A percentile compares a stretch with the other conserved stretches of the same genome.
Conservation (phyloP, 345 rosid genomes). For the Brassica juncea region DNA sequence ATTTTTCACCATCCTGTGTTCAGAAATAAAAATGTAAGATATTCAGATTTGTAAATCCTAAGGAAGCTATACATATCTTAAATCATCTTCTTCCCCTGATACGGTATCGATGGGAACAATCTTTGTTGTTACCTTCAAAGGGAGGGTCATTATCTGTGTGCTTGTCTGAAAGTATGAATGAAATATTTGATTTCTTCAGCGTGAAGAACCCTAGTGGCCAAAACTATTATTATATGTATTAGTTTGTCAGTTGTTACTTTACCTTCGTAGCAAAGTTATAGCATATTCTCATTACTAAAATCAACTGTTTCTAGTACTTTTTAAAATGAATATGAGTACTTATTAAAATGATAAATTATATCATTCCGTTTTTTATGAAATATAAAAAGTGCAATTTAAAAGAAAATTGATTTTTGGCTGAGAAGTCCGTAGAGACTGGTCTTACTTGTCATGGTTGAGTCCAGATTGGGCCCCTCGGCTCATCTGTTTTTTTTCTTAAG, state of each 20-base stretch:
- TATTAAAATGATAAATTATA: not conserved
- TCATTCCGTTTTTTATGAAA: not conserved
- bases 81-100: not conserved
- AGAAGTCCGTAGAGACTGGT: not conserved
- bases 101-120: not conserved
- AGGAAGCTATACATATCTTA: not conserved
- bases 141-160: not conserved
- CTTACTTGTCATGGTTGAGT: not conserved
- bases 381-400: not conserved
- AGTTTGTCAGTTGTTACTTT: not conserved
- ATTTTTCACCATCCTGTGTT: not conserved
- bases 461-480: not conserved
- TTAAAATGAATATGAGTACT: not conserved
- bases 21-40: not conserved
- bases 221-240: too few relatives aligned
- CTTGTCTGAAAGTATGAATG: not conserved
- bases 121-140: constrained; percentile 15
- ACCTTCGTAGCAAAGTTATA: not conserved
- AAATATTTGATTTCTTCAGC: constrained; percentile 9
- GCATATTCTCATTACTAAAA: not conserved
- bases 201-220: not conserved
- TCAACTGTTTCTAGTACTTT: not conserved
- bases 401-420: not conserved
- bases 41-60: not conserved
- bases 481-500: not conserved